Conservation (phyloP, 73 alveolate genomes). For the Paramecium octaurelia region DNA sequence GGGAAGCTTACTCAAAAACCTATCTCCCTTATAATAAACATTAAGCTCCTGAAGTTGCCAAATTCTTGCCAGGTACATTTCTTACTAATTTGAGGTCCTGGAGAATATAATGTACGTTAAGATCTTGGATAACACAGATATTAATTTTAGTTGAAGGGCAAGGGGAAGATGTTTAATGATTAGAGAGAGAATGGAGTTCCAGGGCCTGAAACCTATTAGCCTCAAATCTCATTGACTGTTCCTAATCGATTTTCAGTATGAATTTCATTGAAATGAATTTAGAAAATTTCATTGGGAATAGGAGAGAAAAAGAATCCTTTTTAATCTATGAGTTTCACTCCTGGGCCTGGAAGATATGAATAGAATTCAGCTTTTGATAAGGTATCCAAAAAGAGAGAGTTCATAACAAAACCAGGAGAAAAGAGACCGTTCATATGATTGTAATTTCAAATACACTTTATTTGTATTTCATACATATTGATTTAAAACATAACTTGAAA, state of each 20-base stretch:
- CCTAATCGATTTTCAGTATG: neutral
- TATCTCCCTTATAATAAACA: conserved; percentile 6
- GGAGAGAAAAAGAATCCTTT: conserved; percentile 24
- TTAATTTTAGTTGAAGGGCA: conserved; percentile 2
- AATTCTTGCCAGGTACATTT: neutral
- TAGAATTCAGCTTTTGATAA: neutral
- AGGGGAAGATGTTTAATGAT: conserved; percentile 33
- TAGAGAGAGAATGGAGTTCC: conserved; percentile 25
- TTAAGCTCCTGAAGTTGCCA: conserved; percentile 8
- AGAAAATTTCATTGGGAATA: neutral
- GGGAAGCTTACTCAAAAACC: conserved; percentile 21
- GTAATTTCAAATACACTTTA: neutral
- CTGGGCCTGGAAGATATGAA: conserved; percentile 45
- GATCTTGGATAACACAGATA: conserved; percentile 11
- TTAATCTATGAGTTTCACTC: conserved; percentile 5
- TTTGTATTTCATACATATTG: neutral
- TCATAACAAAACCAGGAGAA: conserved; percentile 7
- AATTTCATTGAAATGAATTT: neutral
- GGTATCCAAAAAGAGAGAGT: neutral
- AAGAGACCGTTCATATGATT: conserved; percentile 19
- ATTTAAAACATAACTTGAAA: neutral
- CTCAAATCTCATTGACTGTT: neutral
- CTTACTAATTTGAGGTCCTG: neutral
- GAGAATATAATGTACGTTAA: conserved; percentile 24
- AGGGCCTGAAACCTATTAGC: conserved; percentile 11